These are phyloP conservation scores for Umbelopsis ramanniana DNA, from an alignment of 192 early-diverging fungal species.

Conservation along the genomic window DNA sequence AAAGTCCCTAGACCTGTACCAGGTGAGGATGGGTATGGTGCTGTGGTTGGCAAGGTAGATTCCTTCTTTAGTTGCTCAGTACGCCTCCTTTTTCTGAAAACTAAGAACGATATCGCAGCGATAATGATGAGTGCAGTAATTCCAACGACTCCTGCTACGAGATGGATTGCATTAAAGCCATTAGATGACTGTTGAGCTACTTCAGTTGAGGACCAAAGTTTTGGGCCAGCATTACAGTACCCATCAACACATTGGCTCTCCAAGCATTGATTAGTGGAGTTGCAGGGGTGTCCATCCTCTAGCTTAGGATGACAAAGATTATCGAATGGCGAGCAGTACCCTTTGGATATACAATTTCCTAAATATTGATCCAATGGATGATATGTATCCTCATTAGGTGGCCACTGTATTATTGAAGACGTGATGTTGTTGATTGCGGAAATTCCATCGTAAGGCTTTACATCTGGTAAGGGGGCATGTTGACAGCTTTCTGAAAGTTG, in stretches of 20 bases:
- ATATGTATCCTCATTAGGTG: constrained; percentile 11
- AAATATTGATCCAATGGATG: background rate
- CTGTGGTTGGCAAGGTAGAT: background rate
- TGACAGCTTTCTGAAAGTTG: background rate
- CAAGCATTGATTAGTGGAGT: constrained; percentile 10
- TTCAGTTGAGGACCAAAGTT: background rate
- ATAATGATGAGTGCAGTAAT: constrained; percentile 1
- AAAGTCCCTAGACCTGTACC: background rate
- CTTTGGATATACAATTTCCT: constrained; percentile 5
- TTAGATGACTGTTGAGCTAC: background rate
- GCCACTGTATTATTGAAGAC: constrained; percentile 3
- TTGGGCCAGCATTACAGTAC: background rate
- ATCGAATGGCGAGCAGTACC: constrained; percentile 6
- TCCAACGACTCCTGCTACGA: constrained; percentile 26
- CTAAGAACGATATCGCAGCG: background rate
- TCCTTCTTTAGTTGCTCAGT: constrained; percentile 1
- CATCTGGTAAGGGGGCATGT: background rate
- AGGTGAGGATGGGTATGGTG: background rate
- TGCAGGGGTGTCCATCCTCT: background rate
- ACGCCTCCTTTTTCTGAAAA: constrained; percentile 18
- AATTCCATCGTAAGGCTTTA: background rate
- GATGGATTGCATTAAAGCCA: constrained; percentile 25
- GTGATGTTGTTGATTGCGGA: background rate
- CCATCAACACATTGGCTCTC: constrained; percentile 15
- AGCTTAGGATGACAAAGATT: background rate